Evolutionary conservation across 139 green algal species (phyloP), one percentile per base, ranked within the genome.

Genomic region (Closterium sp.): DNA sequence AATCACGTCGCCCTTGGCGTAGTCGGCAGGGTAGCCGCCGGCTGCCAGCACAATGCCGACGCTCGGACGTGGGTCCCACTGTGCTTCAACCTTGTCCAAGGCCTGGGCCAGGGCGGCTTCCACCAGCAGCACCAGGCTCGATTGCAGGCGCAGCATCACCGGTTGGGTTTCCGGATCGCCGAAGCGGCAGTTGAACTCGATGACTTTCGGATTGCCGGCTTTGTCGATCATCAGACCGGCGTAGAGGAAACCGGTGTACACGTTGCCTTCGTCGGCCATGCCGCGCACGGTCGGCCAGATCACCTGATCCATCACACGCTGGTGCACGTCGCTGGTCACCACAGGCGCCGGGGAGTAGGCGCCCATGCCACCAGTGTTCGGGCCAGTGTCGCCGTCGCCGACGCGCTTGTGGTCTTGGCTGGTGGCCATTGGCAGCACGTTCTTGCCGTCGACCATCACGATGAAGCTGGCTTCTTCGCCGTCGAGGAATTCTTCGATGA

Each of bases 141-240:
- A 95, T 93, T 98, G 92, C 86, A 98, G 94, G 0, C 98, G 95
- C 90, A 97, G 95, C 96, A 99, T 98, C 12, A 99, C 95, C 1
- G 92, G 95, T 95, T 99, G 97, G 95, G 97, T 99, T 96, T 99
- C 98, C 25, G 98, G 98, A 95, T 99, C 98, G 6, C 98, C 98
- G 93, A 99, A 99, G 1, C 98, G 95, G 31, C 99, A 97, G 93
- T 99, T 99, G 96, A 98, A 97, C 96, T 99, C 98, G 88, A 99
- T 93, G 87, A 99, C 94, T 95, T 98, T 98, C 33, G 91, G 33
- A 33, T 90, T 92, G 8, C 88, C 96, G 94, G 96, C 96, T 28
- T 94, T 95, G 66, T 98, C 96, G 94, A 99, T 97, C 98, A 99
- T 99, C 10, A 99, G 95, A 9, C 98, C 98, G 1, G 97, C 98